A percentile compares a stretch with the other conserved stretches of the same genome.
Conservation (phyloP, 441 rosid species). For the Breynia disticha region DNA sequence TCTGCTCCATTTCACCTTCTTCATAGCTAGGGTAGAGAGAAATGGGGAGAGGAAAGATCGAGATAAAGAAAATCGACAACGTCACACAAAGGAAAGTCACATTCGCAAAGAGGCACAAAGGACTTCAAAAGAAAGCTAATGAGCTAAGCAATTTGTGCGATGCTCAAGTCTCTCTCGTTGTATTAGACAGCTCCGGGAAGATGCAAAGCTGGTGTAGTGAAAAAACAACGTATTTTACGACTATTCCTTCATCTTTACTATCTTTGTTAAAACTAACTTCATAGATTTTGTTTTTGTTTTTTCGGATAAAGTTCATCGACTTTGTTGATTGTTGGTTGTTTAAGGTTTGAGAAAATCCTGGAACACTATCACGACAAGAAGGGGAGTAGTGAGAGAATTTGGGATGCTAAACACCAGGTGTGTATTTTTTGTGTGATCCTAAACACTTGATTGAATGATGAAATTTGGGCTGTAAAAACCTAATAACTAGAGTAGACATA, state of each 20-base stretch:
- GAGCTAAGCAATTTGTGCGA: slow-evolving; percentile 85
- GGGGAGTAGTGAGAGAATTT: slow-evolving; percentile 59
- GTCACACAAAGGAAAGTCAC: slow-evolving; percentile 80
- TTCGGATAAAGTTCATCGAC: background rate
- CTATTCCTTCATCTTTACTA: background rate
- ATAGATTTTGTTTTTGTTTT: background rate
- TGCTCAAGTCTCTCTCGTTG: slow-evolving; percentile 79
- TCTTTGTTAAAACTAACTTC: background rate
- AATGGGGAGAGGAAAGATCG: slow-evolving; percentile 95
- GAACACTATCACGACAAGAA: slow-evolving; percentile 67
- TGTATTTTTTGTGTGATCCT: background rate
- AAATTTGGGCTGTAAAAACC: too few relatives aligned
- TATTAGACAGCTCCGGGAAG: slow-evolving; percentile 67
- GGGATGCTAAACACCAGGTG: slow-evolving; percentile 98
- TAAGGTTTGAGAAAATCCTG: slow-evolving; percentile 48
- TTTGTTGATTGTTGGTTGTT: background rate
- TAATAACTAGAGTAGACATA: too few relatives aligned
- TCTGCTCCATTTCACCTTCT: background rate
- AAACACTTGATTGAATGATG: too few relatives aligned
- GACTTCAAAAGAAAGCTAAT: slow-evolving; percentile 82
- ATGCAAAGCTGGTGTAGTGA: slow-evolving; percentile 76
- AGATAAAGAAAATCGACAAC: slow-evolving; percentile 95
- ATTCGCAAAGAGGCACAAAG: slow-evolving; percentile 76
- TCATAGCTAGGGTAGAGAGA: slow-evolving; percentile 2
- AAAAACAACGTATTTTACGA: slow-evolving; percentile 39